Base-by-base conservation (phyloP, 2,329 filamentous ascomycete genomes). In the Helminthosporium solani region DNA sequence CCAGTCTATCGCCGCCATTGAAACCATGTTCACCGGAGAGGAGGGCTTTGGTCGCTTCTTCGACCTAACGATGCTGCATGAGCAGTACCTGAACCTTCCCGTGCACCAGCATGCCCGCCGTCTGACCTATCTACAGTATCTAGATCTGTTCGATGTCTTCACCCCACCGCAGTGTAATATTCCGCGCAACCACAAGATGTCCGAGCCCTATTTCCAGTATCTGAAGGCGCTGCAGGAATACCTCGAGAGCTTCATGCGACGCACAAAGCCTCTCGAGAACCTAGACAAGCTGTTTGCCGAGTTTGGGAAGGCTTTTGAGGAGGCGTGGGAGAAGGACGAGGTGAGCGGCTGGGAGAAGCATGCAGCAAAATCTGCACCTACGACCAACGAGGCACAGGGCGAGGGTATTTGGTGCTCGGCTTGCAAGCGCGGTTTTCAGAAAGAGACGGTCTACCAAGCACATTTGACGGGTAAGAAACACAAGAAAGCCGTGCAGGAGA, bases 371-470 rank as follows among this genome's bases (percentile, higher is more conserved):
- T 68, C 73, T 18, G 74, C 72, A 0, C 51, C 73, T 1, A 57
- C 71, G 2, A 72, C 72, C 41, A 80, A 78, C 7, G 75, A 82
- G 64, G 77, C 79, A 64, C 49, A 44, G 15, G 63, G 78, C 1
- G 85, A 90, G 42, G 88, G 87, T 0, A 80, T 90, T 14, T 97
- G 88, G 87, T 99, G 94, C 63, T 79, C 86, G 5, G 90, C 91
- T 52, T 99, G 94, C 67, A 87, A 94, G 65, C 96, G 91, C 72
- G 89, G 92, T 49, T 99, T 97, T 74, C 90, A 88, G 63, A 97
- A 96, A 62, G 84, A 94, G 56, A 96, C 96, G 52, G 90, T 96
- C 38, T 96, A 95, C 76, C 91, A 90, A 60, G 85, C 83, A 30
- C 94, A 99, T 68, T 73, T 99, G 50, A 86, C 77, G 0, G 92